Evolutionary conservation across 2,329 filamentous ascomycete genomes (phyloP), one percentile per base, ranked within the genome.

Genomic region (Mycosphaerella sp.): DNA sequence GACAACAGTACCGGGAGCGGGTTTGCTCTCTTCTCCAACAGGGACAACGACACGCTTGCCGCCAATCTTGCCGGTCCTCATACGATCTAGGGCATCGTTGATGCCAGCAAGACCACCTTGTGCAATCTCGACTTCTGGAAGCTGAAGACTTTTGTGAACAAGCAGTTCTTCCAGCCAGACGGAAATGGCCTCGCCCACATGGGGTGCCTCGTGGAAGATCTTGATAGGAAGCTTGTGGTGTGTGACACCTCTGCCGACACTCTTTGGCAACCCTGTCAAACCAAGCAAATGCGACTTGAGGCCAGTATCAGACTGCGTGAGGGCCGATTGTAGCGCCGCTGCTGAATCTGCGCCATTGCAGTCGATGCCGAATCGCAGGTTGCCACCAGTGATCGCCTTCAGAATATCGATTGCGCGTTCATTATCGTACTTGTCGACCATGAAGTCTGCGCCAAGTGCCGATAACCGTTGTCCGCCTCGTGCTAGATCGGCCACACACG

Each of bases 141-240:
- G 75, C 4, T 74, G 70, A 2, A 90, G 63, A 0, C 75, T 65
- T 0, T 76, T 74, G 0, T 75, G 71, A 7, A 77, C 72, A 6
- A 90, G 68, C n/a, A 90, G 68, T 23, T 75, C 72, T 66, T 89
- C 86, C 26, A 89, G 71, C 86, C 86, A 90, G 1, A 72, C 66
- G 10, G 82, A 81, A 51, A 89, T 66, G 0, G 75, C 75, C 58
- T 83, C 78, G 0, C 87, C 87, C 0, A 89, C 74, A 1, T 75
- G 74, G 0, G 81, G 78, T 0, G 83, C 76, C 54, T 85, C 82
- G 64, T 91, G 87, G 64, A 88, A 90, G 3, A 88, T 64, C 68
- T 90, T 90, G 57, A 91, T 87, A 0, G 86, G 86, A 0, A 90
- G 83, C 0, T 76, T 80, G 63, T 89, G 85, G 53, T 82, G 78